Evolutionary conservation across 148 eudicot genomes (phyloP), one percentile per base, ranked within the genome.

Genomic region (Nyssa sinensis): DNA sequence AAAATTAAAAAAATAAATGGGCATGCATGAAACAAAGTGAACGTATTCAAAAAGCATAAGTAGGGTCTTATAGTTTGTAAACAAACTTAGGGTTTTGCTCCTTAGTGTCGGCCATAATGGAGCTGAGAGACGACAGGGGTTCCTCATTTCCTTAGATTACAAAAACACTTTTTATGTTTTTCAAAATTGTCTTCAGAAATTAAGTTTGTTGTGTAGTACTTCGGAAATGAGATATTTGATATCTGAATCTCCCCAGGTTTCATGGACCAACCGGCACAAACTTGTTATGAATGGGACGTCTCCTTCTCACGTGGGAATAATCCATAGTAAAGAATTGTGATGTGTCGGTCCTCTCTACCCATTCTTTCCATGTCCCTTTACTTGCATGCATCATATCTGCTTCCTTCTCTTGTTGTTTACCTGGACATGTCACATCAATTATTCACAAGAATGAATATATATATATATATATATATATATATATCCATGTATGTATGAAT

Each of bases 261-360:
- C 74, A 86, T 70, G 94, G 91, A 77, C 66, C 69, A 39, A 73
- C 63, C 21, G 81, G 89, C 37, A 81, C n/a, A 3, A 83, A 80
- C 76, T 84, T 86, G 83, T 91, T 87, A 68, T 87, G 93, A 41
- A 88, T 82, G 44, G 92, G 89, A 21, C 85, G 84, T 71, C 93
- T 71, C 81, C 84, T 82, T 81, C 81, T 79, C 29, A 88, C 83
- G 65, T 75, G 70, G 12, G 74, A 25, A 74, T 90, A 90, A 81
- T 88, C 92, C 90, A 86, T 86, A 16, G 84, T 86, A 35, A 75
- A 81, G 65, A 81, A 68, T 7, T 83, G 76, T 9, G 83, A 70
- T 49, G 74, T 72, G 60, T 73, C 79, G 21, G 55, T 70, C 27
- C 55, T 68, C 47, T 81, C 78, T 2, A 68, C 70, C 82, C 74